Percentiles rank a stretch among this genome's conserved stretches.
These are phyloP conservation scores for Exidia glandulosa DNA, from an alignment of 768 basidiomycete genomes.

Conservation along the genomic window DNA sequence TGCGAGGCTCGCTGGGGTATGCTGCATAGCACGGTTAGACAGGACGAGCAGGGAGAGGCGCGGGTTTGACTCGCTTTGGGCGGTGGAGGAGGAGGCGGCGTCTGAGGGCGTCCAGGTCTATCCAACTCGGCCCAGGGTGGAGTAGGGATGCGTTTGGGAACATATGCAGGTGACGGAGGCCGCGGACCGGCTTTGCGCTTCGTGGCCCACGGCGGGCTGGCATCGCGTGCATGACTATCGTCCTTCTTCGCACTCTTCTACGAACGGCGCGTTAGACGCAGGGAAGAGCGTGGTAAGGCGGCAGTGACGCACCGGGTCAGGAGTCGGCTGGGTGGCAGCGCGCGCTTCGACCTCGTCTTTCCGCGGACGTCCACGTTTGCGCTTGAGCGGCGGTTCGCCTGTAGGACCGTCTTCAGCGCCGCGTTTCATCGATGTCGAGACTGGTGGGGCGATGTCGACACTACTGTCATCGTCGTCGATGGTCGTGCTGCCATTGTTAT, in stretches of 20 bases:
- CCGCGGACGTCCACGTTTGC: slow-evolving; percentile 16
- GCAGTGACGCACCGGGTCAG: not conserved
- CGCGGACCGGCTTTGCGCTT: not conserved
- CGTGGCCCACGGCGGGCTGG: not conserved
- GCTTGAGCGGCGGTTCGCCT: slow-evolving; percentile 10
- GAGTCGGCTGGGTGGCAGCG: not conserved
- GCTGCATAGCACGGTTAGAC: not conserved
- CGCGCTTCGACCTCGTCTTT: slow-evolving; percentile 17
- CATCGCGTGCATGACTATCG: not conserved
- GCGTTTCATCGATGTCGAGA: not conserved
- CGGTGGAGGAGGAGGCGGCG: not conserved
- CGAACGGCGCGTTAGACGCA: not conserved
- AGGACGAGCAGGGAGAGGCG: too few relatives aligned
- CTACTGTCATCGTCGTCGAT: not conserved
- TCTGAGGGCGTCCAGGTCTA: not conserved
- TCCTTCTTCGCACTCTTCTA: not conserved
- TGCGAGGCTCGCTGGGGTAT: not conserved
- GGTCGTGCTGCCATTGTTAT: not conserved
- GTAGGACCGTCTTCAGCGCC: not conserved
- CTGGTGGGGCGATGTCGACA: not conserved
- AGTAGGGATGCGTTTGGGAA: not conserved
- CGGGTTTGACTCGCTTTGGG: too few relatives aligned
- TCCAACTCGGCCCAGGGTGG: not conserved
- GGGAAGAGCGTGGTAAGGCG: not conserved
- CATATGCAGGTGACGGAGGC: not conserved